phyloP scores from a whole-genome alignment of 2,329 filamentous ascomycete genomes.

The Fusarium paranaense region DNA sequence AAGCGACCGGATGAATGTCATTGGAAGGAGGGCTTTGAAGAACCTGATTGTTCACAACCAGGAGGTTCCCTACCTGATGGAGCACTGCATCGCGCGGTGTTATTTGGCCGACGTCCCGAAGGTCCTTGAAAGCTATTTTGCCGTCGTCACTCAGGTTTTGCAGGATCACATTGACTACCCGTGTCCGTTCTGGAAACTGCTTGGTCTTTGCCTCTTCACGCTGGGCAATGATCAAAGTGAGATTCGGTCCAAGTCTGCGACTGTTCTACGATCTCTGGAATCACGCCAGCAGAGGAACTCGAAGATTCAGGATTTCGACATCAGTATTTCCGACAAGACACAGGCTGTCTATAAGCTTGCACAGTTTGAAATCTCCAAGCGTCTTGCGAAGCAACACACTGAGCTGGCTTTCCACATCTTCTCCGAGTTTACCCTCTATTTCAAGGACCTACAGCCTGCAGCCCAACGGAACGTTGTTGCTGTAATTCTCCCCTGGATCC shows the following conservation, averaged over 20 bases:
- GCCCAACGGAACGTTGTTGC: constrained; percentile 95
- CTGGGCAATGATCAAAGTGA: constrained; percentile 92
- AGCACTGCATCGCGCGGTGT: constrained; percentile 91
- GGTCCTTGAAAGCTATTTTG: constrained; percentile 93
- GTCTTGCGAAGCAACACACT: constrained; percentile 87
- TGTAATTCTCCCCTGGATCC: constrained; percentile 95
- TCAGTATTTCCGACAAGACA: constrained; percentile 98
- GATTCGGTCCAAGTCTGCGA: constrained; percentile 88
- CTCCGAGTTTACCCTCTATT: constrained; percentile 93
- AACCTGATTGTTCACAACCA: constrained; percentile 93
- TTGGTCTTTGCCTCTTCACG: constrained; percentile 90
- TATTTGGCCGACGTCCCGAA: constrained; percentile 85
- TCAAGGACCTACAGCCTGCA: constrained; percentile 85
- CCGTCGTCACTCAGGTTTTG: constrained; percentile 89
- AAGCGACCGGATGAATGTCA: constrained; percentile 91
- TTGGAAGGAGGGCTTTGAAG: constrained; percentile 86
- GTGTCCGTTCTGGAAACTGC: constrained; percentile 88
- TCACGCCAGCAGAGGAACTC: constrained; percentile 82
- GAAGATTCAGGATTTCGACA: constrained; percentile 96
- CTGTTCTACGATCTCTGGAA: constrained; percentile 83
- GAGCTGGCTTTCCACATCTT: constrained; percentile 94
- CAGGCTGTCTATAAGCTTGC: constrained; percentile 98
- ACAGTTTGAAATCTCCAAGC: constrained; percentile 95
- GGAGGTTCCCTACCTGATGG: constrained; percentile 85
- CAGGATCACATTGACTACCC: constrained; percentile 85